Conservation (phyloP, 176 grass and related monocot species). For the Cocos nucifera region DNA sequence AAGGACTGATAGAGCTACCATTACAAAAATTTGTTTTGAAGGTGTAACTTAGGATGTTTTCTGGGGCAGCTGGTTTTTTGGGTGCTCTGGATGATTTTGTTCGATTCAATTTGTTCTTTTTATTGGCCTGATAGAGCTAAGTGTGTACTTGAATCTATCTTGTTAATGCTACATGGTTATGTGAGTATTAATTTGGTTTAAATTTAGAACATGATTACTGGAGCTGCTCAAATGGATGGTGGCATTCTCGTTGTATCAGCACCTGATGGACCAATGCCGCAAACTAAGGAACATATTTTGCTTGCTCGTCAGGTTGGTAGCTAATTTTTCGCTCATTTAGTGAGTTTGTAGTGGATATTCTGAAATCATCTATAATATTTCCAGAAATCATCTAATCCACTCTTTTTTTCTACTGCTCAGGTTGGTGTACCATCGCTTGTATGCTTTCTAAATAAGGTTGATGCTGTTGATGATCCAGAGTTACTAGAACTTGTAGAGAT, state of each 20-base stretch:
- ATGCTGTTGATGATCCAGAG: constrained; percentile 93
- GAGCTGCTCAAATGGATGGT: constrained; percentile 99
- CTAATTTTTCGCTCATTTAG: not conserved
- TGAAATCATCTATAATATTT: no score
- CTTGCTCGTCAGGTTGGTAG: constrained; percentile 76
- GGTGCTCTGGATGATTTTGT: no score
- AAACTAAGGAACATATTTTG: constrained; percentile 99
- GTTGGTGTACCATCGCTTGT: constrained; percentile 97
- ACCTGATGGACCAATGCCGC: constrained; percentile 96
- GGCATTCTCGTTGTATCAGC: constrained; percentile 97
- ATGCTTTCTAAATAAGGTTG: constrained; percentile 97
- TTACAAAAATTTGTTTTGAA: no score
- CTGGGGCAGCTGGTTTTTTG: no score
- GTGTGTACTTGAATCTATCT: no score
- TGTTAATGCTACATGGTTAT: no score
- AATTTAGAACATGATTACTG: constrained; percentile 96
- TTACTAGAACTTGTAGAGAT: constrained; percentile 92
- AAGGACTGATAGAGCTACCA: no score
- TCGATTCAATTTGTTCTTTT: no score
- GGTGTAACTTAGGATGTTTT: no score
- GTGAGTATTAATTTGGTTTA: not conserved
- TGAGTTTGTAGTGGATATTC: no score
- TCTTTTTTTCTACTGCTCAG: constrained; percentile 21
- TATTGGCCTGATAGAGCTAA: no score
- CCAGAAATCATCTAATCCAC: no score